Conservation (phyloP, 1,139 yeast genomes). For the Protomyces lactucae-debilis region DNA sequence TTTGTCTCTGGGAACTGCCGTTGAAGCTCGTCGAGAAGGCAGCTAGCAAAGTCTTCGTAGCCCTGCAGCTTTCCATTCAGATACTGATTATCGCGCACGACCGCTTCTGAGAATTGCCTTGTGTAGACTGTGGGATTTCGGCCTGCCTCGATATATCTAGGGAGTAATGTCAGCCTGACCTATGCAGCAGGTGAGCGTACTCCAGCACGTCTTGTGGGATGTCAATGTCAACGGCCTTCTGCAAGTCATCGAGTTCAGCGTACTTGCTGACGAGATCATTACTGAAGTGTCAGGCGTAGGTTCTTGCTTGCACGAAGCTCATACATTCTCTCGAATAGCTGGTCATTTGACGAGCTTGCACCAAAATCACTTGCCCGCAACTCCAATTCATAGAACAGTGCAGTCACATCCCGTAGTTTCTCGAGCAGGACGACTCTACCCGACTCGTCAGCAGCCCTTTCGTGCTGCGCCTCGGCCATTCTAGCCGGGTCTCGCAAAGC, state of each 20-base stretch:
- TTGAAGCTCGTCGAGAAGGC: slow-evolving; percentile 61
- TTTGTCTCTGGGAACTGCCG: slow-evolving; percentile 72
- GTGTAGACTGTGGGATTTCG: slow-evolving; percentile 96
- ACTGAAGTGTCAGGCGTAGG: not conserved
- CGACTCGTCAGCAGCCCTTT: too few species aligned
- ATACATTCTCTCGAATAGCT: not conserved
- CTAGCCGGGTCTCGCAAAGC: too few species aligned
- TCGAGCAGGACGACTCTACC: not conserved
- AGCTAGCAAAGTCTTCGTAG: slow-evolving; percentile 46
- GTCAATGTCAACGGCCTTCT: not conserved
- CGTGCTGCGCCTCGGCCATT: too few species aligned
- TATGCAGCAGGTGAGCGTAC: slow-evolving; percentile 42
- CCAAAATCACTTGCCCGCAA: not conserved
- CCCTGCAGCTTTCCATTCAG: slow-evolving; percentile 67
- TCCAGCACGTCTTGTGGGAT: slow-evolving; percentile 72
- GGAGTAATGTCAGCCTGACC: too few species aligned
- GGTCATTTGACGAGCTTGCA: not conserved
- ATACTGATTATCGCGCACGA: slow-evolving; percentile 80
- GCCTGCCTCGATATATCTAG: slow-evolving; percentile 65
- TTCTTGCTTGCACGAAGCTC: not conserved
- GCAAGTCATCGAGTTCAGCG: not conserved
- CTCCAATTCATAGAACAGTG: not conserved
- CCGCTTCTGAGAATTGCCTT: slow-evolving; percentile 89
- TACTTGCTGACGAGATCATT: not conserved
- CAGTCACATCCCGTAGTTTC: not conserved